A percentile compares a stretch with the other conserved stretches of the same genome.
Evolutionary conservation across 2,329 filamentous ascomycete genomes (phyloP).

Genomic region (Hypoxylon sp.): DNA sequence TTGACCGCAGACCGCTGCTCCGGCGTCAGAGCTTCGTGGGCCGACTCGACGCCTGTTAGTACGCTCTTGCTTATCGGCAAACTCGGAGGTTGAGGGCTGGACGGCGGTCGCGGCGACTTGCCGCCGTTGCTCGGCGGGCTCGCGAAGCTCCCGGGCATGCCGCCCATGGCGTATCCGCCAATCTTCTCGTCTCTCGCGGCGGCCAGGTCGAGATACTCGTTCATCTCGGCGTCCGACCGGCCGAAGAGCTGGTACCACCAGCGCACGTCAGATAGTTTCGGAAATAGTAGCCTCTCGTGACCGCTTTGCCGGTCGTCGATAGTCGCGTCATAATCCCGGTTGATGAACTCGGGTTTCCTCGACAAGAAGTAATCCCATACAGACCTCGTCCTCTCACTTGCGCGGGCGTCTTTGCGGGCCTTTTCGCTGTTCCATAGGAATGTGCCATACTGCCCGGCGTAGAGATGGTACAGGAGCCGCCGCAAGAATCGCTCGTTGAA

Average conservation of each 20-base stretch:
- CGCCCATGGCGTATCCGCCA: slow-evolving; percentile 43
- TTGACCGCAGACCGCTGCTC: slow-evolving; percentile 27
- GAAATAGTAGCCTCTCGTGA: slow-evolving; percentile 84
- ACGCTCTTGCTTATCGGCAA: slow-evolving; percentile 59
- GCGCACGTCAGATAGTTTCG: slow-evolving; percentile 76
- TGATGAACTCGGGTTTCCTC: slow-evolving; percentile 80
- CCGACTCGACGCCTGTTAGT: slow-evolving; percentile 65
- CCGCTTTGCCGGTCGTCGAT: slow-evolving; percentile 82
- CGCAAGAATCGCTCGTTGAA: slow-evolving; percentile 95
- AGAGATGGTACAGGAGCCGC: slow-evolving; percentile 88
- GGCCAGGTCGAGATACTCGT: slow-evolving; percentile 67
- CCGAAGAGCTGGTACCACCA: slow-evolving; percentile 96
- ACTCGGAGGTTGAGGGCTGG: slow-evolving; percentile 51
- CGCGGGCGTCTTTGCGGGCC: slow-evolving; percentile 75
- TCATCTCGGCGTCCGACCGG: slow-evolving; percentile 91
- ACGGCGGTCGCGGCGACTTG: slow-evolving; percentile 41
- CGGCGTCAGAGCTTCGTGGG: slow-evolving; percentile 60
- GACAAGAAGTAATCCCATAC: slow-evolving; percentile 97
- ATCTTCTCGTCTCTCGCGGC: slow-evolving; percentile 57
- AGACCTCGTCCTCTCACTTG: slow-evolving; percentile 77
- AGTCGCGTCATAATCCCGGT: slow-evolving; percentile 76
- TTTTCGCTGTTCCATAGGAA: slow-evolving; percentile 97
- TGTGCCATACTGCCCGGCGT: slow-evolving; percentile 96
- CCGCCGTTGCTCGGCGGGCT: slow-evolving; percentile 38
- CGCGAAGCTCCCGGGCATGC: slow-evolving; percentile 37